phyloP scores from a whole-genome alignment of 108 stramenopile genomes.

The Cyclostephanos tholiformis region DNA sequence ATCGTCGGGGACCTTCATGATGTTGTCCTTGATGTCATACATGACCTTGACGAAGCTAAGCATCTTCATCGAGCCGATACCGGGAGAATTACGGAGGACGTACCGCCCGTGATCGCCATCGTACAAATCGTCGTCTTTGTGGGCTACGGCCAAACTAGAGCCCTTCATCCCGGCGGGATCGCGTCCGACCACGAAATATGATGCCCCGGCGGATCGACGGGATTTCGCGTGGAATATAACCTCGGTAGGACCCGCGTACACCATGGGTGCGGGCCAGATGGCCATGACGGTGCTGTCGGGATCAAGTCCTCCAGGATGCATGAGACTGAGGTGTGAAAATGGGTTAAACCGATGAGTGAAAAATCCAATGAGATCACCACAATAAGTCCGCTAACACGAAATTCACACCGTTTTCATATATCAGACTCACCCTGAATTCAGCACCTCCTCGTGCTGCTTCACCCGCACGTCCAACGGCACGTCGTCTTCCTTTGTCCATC shows the following conservation, averaged over 20 bases:
- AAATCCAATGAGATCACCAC: no score
- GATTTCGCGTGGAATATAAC: slow-evolving; percentile 98
- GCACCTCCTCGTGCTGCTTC: slow-evolving; percentile 96
- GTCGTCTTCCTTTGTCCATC: slow-evolving; percentile 98
- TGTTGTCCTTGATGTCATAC: slow-evolving; percentile 96
- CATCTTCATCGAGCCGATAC: slow-evolving; percentile 94
- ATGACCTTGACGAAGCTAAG: slow-evolving; percentile 97
- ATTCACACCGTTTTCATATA: not conserved
- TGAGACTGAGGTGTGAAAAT: slow-evolving; percentile 37
- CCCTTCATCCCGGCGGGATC: slow-evolving; percentile 99
- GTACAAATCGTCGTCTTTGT: slow-evolving; percentile 95
- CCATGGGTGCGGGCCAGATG: slow-evolving; percentile 99
- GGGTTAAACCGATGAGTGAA: not conserved
- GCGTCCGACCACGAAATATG: slow-evolving; percentile 97
- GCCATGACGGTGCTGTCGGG: slow-evolving; percentile 97
- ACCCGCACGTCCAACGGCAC: slow-evolving; percentile 98
- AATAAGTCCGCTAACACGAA: not conserved
- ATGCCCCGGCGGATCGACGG: slow-evolving; percentile 92
- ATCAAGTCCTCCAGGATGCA: slow-evolving; percentile 93
- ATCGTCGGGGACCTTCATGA: slow-evolving; percentile 94
- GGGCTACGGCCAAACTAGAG: slow-evolving; percentile 82
- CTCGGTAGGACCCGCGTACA: slow-evolving; percentile 99
- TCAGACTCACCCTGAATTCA: slow-evolving; percentile 77
- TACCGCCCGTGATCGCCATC: slow-evolving; percentile 97
- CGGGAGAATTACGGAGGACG: slow-evolving; percentile 94